These are phyloP conservation scores for Trapa incisa DNA, from an alignment of 345 rosid species.

Conservation along the genomic window DNA sequence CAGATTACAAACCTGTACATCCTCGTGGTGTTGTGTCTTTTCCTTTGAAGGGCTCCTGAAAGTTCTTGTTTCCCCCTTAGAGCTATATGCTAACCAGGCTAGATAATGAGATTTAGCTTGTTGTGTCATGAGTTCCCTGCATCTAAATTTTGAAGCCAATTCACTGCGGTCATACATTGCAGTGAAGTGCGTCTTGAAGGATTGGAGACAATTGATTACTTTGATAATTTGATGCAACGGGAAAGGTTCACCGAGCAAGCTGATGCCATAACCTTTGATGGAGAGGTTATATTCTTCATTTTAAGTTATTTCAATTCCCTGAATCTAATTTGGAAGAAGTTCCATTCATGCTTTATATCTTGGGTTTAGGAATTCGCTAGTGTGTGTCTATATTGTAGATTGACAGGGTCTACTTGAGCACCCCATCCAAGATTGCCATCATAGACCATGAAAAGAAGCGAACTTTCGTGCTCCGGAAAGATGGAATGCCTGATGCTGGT, in stretches of 20 bases:
- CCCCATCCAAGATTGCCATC: conserved; percentile 83
- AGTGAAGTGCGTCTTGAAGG: conserved; percentile 98
- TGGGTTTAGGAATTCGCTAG: neutral
- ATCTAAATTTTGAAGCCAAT: neutral
- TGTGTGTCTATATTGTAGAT: conserved; percentile 21
- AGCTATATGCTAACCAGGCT: neutral
- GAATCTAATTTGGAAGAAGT: neutral
- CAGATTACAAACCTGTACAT: conserved; percentile 33
- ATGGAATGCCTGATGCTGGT: conserved; percentile 89
- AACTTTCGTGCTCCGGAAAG: conserved; percentile 73
- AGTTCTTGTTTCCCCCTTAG: neutral
- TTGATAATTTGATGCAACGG: conserved; percentile 53
- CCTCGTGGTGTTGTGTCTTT: neutral
- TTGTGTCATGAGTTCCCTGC: neutral
- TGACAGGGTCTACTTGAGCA: conserved; percentile 78
- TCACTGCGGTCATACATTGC: conserved; percentile 17
- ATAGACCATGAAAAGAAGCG: conserved; percentile 95
- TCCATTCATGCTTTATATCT: neutral
- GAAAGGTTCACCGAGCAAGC: conserved; percentile 93
- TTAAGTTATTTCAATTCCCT: neutral
- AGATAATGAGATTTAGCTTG: neutral
- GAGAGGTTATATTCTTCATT: conserved; percentile 41
- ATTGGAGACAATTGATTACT: conserved; percentile 90
- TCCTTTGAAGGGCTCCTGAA: neutral
- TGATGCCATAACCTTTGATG: conserved; percentile 89